Evolutionary conservation across 2,329 filamentous ascomycete species (phyloP).

Genomic region (Capronia coronata): DNA sequence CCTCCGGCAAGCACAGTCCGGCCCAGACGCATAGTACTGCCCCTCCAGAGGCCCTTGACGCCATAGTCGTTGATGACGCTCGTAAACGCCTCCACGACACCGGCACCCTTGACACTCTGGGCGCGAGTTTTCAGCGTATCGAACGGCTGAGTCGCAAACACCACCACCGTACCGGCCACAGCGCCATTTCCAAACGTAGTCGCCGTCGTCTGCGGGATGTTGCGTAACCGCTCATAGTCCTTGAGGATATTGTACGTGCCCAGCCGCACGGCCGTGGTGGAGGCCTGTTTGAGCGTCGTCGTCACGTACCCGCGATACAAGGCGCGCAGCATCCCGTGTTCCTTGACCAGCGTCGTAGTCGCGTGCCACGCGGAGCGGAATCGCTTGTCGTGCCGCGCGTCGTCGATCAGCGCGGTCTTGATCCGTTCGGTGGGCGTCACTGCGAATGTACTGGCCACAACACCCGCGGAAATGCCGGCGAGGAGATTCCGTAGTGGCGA

Average conservation of each 20-base stretch:
- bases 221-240: slow-evolving; percentile 47
- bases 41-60: slow-evolving; percentile 57
- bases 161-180: slow-evolving; percentile 49
- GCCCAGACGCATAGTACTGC: slow-evolving; percentile 61
- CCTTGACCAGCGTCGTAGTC: slow-evolving; percentile 43
- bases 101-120: slow-evolving; percentile 50
- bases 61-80: slow-evolving; percentile 53
- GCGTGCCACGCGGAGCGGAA: slow-evolving; percentile 50
- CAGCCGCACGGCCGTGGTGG: slow-evolving; percentile 56
- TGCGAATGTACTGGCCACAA: slow-evolving; percentile 56
- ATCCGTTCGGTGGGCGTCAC: slow-evolving; percentile 64
- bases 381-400: slow-evolving; percentile 44
- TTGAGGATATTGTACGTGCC: slow-evolving; percentile 59
- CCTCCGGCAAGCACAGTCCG: slow-evolving; percentile 60
- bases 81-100: slow-evolving; percentile 51
- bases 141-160: slow-evolving; percentile 41
- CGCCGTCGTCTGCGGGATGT: slow-evolving; percentile 46
- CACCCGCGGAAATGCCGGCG: slow-evolving; percentile 58
- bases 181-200: slow-evolving; percentile 59
- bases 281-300: slow-evolving; percentile 57
- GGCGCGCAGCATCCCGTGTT: slow-evolving; percentile 47
- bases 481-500: slow-evolving; percentile 53
- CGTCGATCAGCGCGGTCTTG: slow-evolving; percentile 62
- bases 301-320: slow-evolving; percentile 55
- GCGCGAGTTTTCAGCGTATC: slow-evolving; percentile 40